phyloP scores from a whole-genome alignment of 768 basidiomycete species.

The Exsudoporus frostii region DNA sequence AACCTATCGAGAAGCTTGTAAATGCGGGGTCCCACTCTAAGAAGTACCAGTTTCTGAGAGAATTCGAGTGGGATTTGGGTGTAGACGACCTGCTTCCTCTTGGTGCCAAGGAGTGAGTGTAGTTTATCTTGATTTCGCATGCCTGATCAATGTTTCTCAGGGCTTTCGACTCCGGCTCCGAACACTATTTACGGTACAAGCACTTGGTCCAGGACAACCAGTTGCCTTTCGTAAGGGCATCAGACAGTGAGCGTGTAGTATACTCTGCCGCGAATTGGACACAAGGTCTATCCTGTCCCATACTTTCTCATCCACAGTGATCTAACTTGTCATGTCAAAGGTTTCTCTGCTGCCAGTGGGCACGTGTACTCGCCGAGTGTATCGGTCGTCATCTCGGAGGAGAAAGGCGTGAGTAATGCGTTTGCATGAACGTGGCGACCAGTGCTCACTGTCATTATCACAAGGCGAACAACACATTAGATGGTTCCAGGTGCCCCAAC shows the following conservation, averaged over 20 bases:
- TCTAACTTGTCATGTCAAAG: constrained; percentile 34
- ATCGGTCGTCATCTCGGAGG: constrained; percentile 50
- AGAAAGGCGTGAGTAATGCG: constrained; percentile 40
- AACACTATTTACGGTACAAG: constrained; percentile 53
- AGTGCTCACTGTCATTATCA: background rate
- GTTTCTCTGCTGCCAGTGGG: constrained; percentile 55
- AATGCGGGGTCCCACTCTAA: constrained; percentile 41
- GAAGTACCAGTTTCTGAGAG: constrained; percentile 52
- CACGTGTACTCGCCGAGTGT: constrained; percentile 44
- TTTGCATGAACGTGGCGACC: background rate
- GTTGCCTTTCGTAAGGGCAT: constrained; percentile 54
- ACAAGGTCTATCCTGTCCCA: constrained; percentile 38
- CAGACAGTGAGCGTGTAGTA: constrained; percentile 56
- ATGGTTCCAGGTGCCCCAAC: constrained; percentile 62
- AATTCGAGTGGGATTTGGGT: constrained; percentile 60
- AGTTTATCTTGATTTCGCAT: background rate
- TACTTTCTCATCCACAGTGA: background rate
- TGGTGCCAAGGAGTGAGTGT: constrained; percentile 60
- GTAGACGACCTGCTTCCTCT: constrained; percentile 58
- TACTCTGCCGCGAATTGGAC: constrained; percentile 70
- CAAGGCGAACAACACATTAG: constrained; percentile 64
- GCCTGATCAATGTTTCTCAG: constrained; percentile 24
- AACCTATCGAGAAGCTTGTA: constrained; percentile 53
- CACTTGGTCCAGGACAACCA: constrained; percentile 41
- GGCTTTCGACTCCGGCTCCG: constrained; percentile 49